Evolutionary conservation across 1,284 basidiomycete genomes (phyloP).

Genomic region (Cryptococcus floricola): DNA sequence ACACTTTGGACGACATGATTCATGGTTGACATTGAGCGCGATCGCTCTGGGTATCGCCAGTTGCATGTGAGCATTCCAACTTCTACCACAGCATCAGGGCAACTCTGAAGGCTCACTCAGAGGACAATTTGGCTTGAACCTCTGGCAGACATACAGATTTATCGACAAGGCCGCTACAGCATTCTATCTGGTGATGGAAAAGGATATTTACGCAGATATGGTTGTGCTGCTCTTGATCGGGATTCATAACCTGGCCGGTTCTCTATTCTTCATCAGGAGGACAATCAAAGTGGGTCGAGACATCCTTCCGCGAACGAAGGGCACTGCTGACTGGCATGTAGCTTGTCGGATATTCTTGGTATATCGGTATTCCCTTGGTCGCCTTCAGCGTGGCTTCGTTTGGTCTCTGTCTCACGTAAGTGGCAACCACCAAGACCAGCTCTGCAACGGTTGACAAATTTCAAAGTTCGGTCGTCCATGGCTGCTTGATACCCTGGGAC

Average conservation of each 20-base stretch:
- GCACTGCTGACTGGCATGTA: not conserved
- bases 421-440: not conserved
- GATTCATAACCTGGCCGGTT: constrained; percentile 6
- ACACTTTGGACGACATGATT: constrained; percentile 4
- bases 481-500: constrained; percentile 2
- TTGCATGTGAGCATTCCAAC: constrained; percentile 7
- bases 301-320: not conserved
- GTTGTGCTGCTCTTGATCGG: constrained; percentile 7
- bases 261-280: constrained; percentile 6
- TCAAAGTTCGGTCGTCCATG: constrained; percentile 1
- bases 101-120: not conserved
- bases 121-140: constrained; percentile 11
- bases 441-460: not conserved
- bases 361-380: not conserved
- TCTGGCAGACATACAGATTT: constrained; percentile 15
- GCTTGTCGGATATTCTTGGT: constrained; percentile 5
- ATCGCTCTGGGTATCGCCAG: constrained; percentile 2
- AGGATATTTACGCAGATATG: constrained; percentile 14
- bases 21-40: constrained; percentile 3
- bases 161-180: constrained; percentile 12
- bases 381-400: constrained; percentile 2
- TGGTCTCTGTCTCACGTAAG: constrained; percentile 12
- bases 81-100: not conserved
- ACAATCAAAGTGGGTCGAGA: constrained; percentile 9
- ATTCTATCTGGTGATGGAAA: constrained; percentile 5